Evolutionary conservation across 495 filamentous ascomycete genomes (phyloP).

Genomic region (Xylaria palmicola): DNA sequence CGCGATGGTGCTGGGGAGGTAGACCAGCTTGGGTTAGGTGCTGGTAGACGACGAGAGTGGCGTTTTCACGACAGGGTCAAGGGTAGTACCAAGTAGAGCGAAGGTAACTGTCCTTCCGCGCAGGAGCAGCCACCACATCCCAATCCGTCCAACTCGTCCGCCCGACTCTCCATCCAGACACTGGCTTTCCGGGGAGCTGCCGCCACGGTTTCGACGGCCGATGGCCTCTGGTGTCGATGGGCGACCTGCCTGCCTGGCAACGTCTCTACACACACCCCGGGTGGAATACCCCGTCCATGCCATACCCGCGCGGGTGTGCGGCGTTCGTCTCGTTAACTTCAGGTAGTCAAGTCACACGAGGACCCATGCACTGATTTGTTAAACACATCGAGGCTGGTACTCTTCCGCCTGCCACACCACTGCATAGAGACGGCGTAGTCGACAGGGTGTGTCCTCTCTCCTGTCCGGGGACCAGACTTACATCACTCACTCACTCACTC

Average conservation of each 20-base stretch:
- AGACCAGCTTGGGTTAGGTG: too few species aligned
- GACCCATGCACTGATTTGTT: too few species aligned
- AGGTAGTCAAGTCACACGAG: too few species aligned
- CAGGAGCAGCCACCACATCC: not conserved
- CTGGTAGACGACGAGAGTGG: not conserved
- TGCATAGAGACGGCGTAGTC: not conserved
- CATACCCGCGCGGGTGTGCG: slow-evolving; percentile 3
- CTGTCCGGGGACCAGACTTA: too few species aligned
- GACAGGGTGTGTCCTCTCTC: not conserved
- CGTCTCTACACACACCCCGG: too few species aligned
- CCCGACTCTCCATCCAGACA: not conserved
- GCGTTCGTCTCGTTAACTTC: too few species aligned
- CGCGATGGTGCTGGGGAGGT: too few species aligned
- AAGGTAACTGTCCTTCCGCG: not conserved
- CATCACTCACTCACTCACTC: not conserved
- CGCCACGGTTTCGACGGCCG: not conserved
- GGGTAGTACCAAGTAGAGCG: not conserved
- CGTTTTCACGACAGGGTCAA: not conserved
- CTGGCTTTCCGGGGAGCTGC: not conserved
- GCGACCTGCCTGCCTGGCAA: too few species aligned
- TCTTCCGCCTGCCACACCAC: not conserved
- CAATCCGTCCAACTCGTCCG: not conserved
- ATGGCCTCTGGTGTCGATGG: too few species aligned
- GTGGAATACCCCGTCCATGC: not conserved
- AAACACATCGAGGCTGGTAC: not conserved